These are phyloP conservation scores for Calvatia gigantea DNA, from an alignment of 768 basidiomycete genomes.

Conservation along the genomic window DNA sequence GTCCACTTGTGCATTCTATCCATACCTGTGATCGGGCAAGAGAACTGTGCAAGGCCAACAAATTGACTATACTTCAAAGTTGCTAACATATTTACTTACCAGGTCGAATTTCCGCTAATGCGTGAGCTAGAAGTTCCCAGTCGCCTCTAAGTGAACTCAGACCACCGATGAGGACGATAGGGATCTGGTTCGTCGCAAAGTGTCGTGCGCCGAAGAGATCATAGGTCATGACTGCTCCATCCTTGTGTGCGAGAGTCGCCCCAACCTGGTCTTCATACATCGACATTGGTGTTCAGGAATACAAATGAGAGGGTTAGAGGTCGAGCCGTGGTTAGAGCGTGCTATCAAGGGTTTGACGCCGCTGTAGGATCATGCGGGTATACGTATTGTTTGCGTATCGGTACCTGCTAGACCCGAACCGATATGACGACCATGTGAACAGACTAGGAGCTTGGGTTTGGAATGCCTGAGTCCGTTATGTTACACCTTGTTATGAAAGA, in stretches of 20 bases:
- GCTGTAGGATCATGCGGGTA: too few species aligned
- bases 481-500: too few species aligned
- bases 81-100: conserved; percentile 23
- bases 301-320: neutral
- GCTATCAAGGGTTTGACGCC: too few species aligned
- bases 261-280: neutral
- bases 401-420: too few species aligned
- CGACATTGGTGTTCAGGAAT: neutral
- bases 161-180: conserved; percentile 41
- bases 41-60: conserved; percentile 27
- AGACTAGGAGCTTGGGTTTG: too few species aligned
- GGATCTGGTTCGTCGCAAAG: conserved; percentile 22
- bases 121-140: conserved; percentile 32
- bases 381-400: too few species aligned
- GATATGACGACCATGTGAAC: too few species aligned
- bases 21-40: conserved; percentile 33
- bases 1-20: neutral
- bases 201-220: conserved; percentile 35
- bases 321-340: neutral
- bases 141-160: conserved; percentile 37
- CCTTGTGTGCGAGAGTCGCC: conserved; percentile 27
- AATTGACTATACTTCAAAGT: neutral
- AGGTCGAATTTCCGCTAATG: conserved; percentile 34
- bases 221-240: conserved; percentile 40
- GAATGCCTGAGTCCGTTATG: too few species aligned